Evolutionary conservation across 148 eudicot species (phyloP).

Genomic region (Vaccinium darrowii): DNA sequence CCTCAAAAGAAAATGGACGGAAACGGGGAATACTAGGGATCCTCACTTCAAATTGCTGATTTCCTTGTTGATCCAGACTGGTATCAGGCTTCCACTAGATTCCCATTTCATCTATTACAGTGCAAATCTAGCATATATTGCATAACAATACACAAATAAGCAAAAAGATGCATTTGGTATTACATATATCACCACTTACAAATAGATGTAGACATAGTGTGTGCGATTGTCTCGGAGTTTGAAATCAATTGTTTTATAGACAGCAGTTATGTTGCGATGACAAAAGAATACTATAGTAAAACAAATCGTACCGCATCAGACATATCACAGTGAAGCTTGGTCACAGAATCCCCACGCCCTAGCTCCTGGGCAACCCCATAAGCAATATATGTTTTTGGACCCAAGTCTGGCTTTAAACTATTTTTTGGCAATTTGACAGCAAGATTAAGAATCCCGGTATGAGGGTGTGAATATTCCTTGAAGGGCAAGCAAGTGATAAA

Average conservation of each 20-base stretch:
- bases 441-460: conserved; percentile 51
- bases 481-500: conserved; percentile 55
- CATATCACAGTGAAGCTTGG: neutral
- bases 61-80: neutral
- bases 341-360: conserved; percentile 51
- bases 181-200: neutral
- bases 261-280: neutral
- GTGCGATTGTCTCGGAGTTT: neutral
- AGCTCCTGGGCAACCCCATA: conserved; percentile 61
- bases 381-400: conserved; percentile 71
- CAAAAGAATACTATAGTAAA: neutral
- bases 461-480: conserved; percentile 64
- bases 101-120: neutral
- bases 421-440: conserved; percentile 48
- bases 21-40: neutral
- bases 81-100: neutral
- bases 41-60: neutral
- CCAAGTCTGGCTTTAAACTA: conserved; percentile 56
- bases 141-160: neutral
- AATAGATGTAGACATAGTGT: neutral
- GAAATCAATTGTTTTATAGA: neutral
- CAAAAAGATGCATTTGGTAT: neutral
- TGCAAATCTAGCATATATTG: neutral
- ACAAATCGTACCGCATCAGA: conserved; percentile 38
- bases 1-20: neutral